Evolutionary conservation across 305 asterid species (phyloP), one percentile per base, ranked within the genome.

Genomic region (Striga hermonthica): DNA sequence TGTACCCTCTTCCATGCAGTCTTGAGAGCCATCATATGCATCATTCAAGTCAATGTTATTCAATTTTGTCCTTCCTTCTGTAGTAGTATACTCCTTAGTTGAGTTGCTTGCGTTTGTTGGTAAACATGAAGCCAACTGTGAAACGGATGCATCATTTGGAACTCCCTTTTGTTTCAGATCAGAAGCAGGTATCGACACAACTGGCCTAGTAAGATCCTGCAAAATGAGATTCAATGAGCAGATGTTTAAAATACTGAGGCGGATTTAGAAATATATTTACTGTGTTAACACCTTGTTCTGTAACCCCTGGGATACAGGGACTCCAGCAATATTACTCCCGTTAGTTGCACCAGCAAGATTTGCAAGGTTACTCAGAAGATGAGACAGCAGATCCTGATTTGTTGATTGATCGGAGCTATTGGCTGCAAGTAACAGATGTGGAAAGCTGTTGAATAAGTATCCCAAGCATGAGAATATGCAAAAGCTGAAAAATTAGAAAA

Each of bases 21-120:
- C 98, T 84, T 93, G 89, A 62, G 95, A 80, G 80, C 82, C 96
- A 73, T 88, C 95, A 68, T 88, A 94, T 58, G 69, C 92, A 72
- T 70, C 70, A 79, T 94, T 94, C 80, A 94, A 75, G 86, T 94
- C 99, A 58, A 94, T 80, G 67, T 79, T 67, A 68, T 73, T 83
- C 75, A 82, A 72, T 72, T 70, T 80, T 13, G 64, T 70, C 81
- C 79, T 81, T 63, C 82, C 84, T 43, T 50, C 50, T 28, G 54
- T 38, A 31, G 81, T 53, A 65, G 81, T 53, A 65, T 72, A 81
- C 74, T 68, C 79, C 68, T 62, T 74, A 67, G 74, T 15, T 37
- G 74, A 73, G 62, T 50, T 72, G 78, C 77, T 22, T 22, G 31
- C 31, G 2, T 22, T 22, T 22, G 31, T 22, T 22, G 31, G 31